Evolutionary conservation across 257 asterid species (phyloP).

Genomic region (Solanum chilense): DNA sequence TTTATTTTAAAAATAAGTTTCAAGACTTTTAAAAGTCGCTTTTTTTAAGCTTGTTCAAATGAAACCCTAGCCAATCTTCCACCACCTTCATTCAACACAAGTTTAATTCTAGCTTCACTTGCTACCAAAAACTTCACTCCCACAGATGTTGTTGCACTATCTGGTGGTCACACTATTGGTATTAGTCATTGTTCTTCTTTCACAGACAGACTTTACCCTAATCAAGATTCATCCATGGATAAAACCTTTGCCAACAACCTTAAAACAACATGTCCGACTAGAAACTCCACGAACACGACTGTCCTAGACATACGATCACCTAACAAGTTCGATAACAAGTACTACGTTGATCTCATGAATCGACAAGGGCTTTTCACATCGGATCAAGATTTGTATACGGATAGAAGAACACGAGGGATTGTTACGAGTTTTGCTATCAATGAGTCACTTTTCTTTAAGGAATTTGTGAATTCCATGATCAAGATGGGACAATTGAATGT

Average conservation of each 20-base stretch:
- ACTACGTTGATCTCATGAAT: conserved; percentile 60
- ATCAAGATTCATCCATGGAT: conserved; percentile 54
- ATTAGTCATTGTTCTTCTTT: conserved; percentile 46
- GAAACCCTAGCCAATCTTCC: conserved; percentile 52
- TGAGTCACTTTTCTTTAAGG: conserved; percentile 32
- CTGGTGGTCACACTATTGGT: conserved; percentile 87
- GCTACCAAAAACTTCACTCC: conserved; percentile 34
- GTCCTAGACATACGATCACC: conserved; percentile 50
- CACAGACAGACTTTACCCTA: conserved; percentile 57
- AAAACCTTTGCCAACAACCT: conserved; percentile 38
- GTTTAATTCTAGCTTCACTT: conserved; percentile 27
- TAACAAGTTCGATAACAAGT: conserved; percentile 40
- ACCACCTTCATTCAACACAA: conserved; percentile 43
- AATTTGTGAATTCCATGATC: conserved; percentile 34
- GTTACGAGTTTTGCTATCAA: conserved; percentile 42
- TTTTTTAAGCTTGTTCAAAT: no score
- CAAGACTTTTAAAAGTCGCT: no score
- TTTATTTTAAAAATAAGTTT: no score
- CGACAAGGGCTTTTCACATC: conserved; percentile 66
- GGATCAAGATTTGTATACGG: conserved; percentile 66
- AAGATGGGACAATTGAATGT: conserved; percentile 62
- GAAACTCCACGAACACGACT: conserved; percentile 30
- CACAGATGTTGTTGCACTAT: conserved; percentile 60
- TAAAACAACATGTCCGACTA: conserved; percentile 29
- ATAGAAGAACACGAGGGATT: conserved; percentile 32